A percentile compares a stretch with the other conserved stretches of the same genome.
phyloP scores from a whole-genome alignment of 1,139 yeast genomes.

The Casaregolazyma lundiana region DNA sequence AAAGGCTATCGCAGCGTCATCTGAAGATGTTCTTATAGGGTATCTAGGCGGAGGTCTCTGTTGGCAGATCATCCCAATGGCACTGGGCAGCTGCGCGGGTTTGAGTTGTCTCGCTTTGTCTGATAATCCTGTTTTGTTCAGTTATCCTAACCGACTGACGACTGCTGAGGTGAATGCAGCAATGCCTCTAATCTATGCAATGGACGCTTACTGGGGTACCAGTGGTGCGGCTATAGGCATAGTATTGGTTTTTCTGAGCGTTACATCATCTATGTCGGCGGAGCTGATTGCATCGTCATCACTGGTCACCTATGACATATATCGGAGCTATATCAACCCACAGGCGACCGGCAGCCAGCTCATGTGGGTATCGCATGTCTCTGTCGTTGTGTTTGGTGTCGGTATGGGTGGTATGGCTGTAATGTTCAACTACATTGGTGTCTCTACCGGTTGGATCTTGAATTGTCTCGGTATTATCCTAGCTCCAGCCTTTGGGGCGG shows the following conservation, averaged over 20 bases:
- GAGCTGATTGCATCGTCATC: slow-evolving; percentile 83
- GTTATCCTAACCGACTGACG: slow-evolving; percentile 60
- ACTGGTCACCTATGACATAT: slow-evolving; percentile 74
- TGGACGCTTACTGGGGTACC: slow-evolving; percentile 72
- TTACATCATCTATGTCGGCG: slow-evolving; percentile 53
- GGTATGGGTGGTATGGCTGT: slow-evolving; percentile 74
- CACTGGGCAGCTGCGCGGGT: slow-evolving; percentile 77
- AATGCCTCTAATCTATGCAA: slow-evolving; percentile 76
- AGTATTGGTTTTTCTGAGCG: slow-evolving; percentile 72
- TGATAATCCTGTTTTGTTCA: slow-evolving; percentile 63
- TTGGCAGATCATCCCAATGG: slow-evolving; percentile 84
- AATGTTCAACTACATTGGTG: slow-evolving; percentile 72
- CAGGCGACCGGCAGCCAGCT: slow-evolving; percentile 65
- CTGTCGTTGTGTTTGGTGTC: slow-evolving; percentile 60
- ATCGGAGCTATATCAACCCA: slow-evolving; percentile 72
- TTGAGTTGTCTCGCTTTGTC: slow-evolving; percentile 71
- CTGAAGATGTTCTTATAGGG: slow-evolving; percentile 78
- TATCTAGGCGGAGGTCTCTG: slow-evolving; percentile 79
- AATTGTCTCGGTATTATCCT: slow-evolving; percentile 74
- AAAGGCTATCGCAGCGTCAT: slow-evolving; percentile 80
- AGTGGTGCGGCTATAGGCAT: slow-evolving; percentile 81
- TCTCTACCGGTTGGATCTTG: slow-evolving; percentile 79
- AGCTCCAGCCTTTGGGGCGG: slow-evolving; percentile 76
- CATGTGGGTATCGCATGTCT: slow-evolving; percentile 57
- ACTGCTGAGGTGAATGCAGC: slow-evolving; percentile 69